Conservation (phyloP, 1,284 basidiomycete genomes). For the Cystobasidium slooffiae region DNA sequence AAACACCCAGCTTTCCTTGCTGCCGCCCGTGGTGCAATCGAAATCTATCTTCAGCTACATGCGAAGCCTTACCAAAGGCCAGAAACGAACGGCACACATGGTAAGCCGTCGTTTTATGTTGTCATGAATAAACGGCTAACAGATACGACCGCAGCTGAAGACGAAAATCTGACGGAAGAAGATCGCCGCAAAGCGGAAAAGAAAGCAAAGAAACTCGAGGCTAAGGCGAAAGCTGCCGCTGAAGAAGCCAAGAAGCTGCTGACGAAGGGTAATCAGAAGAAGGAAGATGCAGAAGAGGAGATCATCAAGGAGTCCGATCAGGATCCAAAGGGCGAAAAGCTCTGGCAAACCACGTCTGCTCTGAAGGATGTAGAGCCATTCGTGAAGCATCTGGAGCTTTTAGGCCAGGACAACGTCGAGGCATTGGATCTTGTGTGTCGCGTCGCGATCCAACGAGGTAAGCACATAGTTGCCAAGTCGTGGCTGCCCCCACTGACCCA, state of each 20-base stretch:
- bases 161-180: slow-evolving; percentile 40
- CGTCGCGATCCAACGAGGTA: slow-evolving; percentile 76
- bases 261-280: slow-evolving; percentile 64
- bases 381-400: slow-evolving; percentile 68
- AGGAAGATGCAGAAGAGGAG: slow-evolving; percentile 48
- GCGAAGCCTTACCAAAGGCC: slow-evolving; percentile 30
- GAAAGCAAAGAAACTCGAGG: slow-evolving; percentile 76
- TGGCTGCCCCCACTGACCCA: not conserved
- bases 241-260: slow-evolving; percentile 52
- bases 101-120: not conserved
- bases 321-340: slow-evolving; percentile 78
- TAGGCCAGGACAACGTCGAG: slow-evolving; percentile 65
- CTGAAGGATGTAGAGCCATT: slow-evolving; percentile 77
- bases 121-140: not conserved
- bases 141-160: slow-evolving; percentile 10
- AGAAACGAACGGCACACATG: slow-evolving; percentile 31
- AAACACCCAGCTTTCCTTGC: slow-evolving; percentile 76
- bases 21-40: slow-evolving; percentile 65
- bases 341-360: slow-evolving; percentile 69
- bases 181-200: slow-evolving; percentile 72
- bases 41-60: slow-evolving; percentile 25
- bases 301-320: slow-evolving; percentile 63
- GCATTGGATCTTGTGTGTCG: slow-evolving; percentile 80
- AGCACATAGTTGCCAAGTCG: slow-evolving; percentile 53
- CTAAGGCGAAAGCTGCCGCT: slow-evolving; percentile 68